Percentiles rank a stretch among this genome's conserved stretches.
Conservation (phyloP, 2,329 filamentous ascomycete species). For the Alternaria infectoria region DNA sequence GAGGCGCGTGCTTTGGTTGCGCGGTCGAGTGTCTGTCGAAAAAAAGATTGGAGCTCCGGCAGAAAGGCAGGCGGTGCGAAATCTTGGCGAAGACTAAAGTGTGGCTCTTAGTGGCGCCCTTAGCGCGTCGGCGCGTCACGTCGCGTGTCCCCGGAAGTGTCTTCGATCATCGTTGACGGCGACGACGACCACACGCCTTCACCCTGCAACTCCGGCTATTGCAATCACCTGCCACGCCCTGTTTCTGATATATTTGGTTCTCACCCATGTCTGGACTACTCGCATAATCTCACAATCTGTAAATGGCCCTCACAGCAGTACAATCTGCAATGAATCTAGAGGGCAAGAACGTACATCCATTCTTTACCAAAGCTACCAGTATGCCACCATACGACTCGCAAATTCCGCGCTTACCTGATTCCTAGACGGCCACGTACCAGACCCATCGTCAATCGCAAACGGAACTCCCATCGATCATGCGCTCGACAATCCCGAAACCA, state of each 20-base stretch:
- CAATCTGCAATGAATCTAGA: conserved; percentile 48
- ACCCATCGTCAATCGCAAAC: conserved; percentile 5
- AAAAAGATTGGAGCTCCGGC: conserved; percentile 34
- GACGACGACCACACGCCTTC: conserved; percentile 1
- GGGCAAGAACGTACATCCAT: conserved; percentile 46
- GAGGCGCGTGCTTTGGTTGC: conserved; percentile 21
- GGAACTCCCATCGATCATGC: conserved; percentile 14
- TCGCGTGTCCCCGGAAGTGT: conserved; percentile 11
- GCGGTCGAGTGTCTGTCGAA: conserved; percentile 16
- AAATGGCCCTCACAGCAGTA: conserved; percentile 48
- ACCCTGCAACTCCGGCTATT: conserved; percentile 1
- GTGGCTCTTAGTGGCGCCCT: conserved; percentile 10
- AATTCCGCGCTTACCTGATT: conserved; percentile 1
- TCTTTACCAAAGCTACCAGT: conserved; percentile 45
- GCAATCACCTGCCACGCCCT: neutral
- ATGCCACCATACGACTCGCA: neutral
- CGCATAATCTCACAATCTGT: conserved; percentile 21
- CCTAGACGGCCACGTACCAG: conserved; percentile 21
- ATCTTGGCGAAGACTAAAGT: conserved; percentile 20
- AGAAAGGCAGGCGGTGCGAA: conserved; percentile 24
- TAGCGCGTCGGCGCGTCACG: conserved; percentile 23
- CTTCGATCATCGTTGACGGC: conserved; percentile 4
- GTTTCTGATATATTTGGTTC: neutral
- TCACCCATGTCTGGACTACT: conserved; percentile 16
- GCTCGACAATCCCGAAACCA: conserved; percentile 27